A percentile compares a stretch with the other conserved stretches of the same genome.
These are phyloP conservation scores for Calycina marina DNA, from an alignment of 2,329 filamentous ascomycete genomes.

Conservation along the genomic window DNA sequence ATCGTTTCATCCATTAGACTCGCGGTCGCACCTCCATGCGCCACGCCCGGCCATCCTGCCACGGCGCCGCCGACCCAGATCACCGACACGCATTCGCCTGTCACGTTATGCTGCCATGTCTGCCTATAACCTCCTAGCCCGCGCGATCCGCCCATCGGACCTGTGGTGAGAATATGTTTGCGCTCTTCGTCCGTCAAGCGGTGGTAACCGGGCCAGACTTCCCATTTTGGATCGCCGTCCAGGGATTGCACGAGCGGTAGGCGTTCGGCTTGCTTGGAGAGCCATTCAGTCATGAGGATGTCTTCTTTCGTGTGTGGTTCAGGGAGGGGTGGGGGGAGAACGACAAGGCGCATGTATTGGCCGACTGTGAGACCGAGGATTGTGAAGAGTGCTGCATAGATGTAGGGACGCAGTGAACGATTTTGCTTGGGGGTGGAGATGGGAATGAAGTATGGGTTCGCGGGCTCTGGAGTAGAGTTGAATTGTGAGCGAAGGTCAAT, in stretches of 20 bases:
- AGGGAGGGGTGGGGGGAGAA: conserved; percentile 30
- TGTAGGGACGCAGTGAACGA: conserved; percentile 18
- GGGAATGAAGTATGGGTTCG: conserved; percentile 4
- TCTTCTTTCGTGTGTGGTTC: conserved; percentile 28
- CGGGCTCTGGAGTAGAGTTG: conserved; percentile 5
- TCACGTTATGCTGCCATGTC: conserved; percentile 45
- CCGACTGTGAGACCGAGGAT: conserved; percentile 27
- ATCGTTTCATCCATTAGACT: conserved; percentile 57
- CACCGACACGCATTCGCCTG: conserved; percentile 45
- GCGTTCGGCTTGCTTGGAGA: conserved; percentile 28
- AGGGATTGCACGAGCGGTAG: conserved; percentile 35
- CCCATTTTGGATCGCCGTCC: conserved; percentile 28
- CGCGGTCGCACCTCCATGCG: conserved; percentile 56
- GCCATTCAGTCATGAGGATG: conserved; percentile 24
- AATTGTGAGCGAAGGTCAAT: conserved; percentile 18
- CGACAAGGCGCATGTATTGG: conserved; percentile 25
- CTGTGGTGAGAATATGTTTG: conserved; percentile 25
- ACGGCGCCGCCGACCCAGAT: conserved; percentile 52
- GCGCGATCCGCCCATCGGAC: conserved; percentile 27
- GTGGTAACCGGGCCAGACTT: conserved; percentile 29
- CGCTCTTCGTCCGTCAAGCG: conserved; percentile 11
- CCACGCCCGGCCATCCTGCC: conserved; percentile 55
- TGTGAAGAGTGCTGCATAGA: conserved; percentile 25
- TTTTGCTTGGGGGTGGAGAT: conserved; percentile 8
- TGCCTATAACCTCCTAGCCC: conserved; percentile 38